A percentile compares a stretch with the other conserved stretches of the same genome.
These are phyloP conservation scores for Hypoxylon trugodes DNA, from an alignment of 495 filamentous ascomycete genomes.

Conservation along the genomic window DNA sequence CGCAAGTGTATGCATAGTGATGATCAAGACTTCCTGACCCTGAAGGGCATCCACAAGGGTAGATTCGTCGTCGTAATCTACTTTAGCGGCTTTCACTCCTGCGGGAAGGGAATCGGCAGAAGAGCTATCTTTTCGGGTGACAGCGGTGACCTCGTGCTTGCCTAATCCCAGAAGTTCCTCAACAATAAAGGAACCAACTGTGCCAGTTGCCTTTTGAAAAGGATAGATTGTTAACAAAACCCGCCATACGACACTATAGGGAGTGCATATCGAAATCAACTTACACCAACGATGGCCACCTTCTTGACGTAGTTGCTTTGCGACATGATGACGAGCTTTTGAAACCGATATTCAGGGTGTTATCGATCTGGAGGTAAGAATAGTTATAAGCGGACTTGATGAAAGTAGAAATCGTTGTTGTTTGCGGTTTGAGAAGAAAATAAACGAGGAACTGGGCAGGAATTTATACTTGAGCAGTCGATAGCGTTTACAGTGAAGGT, in stretches of 20 bases:
- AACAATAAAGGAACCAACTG: conserved; percentile 62
- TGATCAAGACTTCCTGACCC: conserved; percentile 65
- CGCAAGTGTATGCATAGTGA: conserved; percentile 56
- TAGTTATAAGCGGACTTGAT: neutral
- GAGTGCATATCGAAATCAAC: conserved; percentile 4
- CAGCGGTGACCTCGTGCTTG: conserved; percentile 63
- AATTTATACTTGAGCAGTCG: neutral
- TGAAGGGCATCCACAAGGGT: conserved; percentile 53
- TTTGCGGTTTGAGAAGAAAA: neutral
- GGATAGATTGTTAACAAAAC: neutral
- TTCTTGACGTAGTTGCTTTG: conserved; percentile 53
- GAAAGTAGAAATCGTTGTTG: neutral
- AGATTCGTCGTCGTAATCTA: conserved; percentile 55
- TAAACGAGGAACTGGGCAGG: neutral
- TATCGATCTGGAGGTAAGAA: too few species aligned
- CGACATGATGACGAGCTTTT: conserved; percentile 26
- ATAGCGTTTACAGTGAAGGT: too few species aligned
- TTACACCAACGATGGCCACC: conserved; percentile 60
- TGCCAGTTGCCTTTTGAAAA: conserved; percentile 63
- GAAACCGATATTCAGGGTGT: neutral
- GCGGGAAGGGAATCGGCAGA: conserved; percentile 43
- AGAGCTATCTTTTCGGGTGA: conserved; percentile 58
- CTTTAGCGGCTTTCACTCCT: conserved; percentile 51
- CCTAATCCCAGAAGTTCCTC: conserved; percentile 57
- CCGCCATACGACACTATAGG: neutral